Evolutionary conservation across 331 rosid species (phyloP), one percentile per base, ranked within the genome.

Genomic region (Ulmus americana): DNA sequence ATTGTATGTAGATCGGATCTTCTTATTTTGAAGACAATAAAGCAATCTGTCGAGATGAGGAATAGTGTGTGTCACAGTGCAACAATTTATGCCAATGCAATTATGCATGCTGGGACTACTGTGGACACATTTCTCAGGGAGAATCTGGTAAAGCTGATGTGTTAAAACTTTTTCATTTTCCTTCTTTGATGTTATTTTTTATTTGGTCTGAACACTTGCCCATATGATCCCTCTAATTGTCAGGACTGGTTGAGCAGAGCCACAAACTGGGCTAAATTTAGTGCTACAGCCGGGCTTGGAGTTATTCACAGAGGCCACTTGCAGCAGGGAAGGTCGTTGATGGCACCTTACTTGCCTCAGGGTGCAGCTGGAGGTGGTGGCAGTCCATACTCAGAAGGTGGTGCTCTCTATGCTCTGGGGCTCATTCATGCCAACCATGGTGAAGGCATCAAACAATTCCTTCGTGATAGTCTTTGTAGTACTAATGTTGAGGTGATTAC

Each of bases 221-320:
- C 16, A 18, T 11, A 22, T 16, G 20, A 43, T 45, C 66, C 56
- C 44, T 71, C 44, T 59, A 76, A 63, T 67, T 65, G 47, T 49
- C 81, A 92, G 97, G 98, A 89, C 68, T 92, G 95, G 97, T 72
- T 92, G 79, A 92, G 98, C 87, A 87, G 98, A 76, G 98, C 98
- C 22, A 92, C 95, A 64, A 92, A 92, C 72, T 92, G 98, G 98
- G 98, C 95, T 5, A 92, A 92, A 64, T 92, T 92, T 74, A 92
- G 98, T 74, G 98, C 98, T 45, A 89, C 97, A 2, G 98, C 97
- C n/a, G 98, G 98, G 54, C 86, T 92, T 35, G 98, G 98, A 79
- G 98, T 92, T 52, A 92, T 92, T 64, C 98, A 92, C 61, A 82
- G 97, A 71, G 98, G 98, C 52, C 98, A 92, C 81, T 74, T 92